These are phyloP conservation scores for Boletus rex-veris DNA, from an alignment of 768 basidiomycete species.

Conservation along the genomic window DNA sequence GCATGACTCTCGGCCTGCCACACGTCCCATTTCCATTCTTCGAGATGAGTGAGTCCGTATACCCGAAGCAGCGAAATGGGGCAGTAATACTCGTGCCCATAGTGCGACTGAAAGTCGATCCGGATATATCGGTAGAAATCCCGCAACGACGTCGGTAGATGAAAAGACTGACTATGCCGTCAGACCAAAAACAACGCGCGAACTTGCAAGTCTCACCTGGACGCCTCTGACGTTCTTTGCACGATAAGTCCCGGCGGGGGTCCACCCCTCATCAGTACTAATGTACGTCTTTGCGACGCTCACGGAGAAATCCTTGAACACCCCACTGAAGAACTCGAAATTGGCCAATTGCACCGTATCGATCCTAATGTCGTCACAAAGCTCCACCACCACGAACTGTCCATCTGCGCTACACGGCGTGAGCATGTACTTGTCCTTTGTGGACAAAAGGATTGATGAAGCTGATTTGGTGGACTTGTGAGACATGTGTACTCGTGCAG, in stretches of 20 bases:
- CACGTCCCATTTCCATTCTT: constrained; percentile 90
- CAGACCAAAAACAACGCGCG: background rate
- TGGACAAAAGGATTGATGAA: constrained; percentile 79
- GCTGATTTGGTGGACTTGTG: constrained; percentile 81
- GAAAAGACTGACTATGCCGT: constrained; percentile 56
- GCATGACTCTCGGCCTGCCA: constrained; percentile 71
- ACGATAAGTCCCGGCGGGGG: constrained; percentile 67
- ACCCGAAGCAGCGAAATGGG: constrained; percentile 90
- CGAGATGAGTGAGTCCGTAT: constrained; percentile 94
- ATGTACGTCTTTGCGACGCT: constrained; percentile 83
- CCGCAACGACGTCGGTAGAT: constrained; percentile 63
- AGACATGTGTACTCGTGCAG: constrained; percentile 83
- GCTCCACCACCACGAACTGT: constrained; percentile 89
- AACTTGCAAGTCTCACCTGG: constrained; percentile 56
- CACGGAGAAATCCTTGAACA: constrained; percentile 88
- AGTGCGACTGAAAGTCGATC: constrained; percentile 90
- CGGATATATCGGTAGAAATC: constrained; percentile 94
- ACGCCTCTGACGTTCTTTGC: constrained; percentile 91
- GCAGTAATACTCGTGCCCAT: constrained; percentile 95
- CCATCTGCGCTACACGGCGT: constrained; percentile 68
- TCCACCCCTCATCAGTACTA: constrained; percentile 60
- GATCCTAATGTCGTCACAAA: constrained; percentile 96
- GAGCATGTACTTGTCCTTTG: constrained; percentile 95
- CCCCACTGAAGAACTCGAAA: constrained; percentile 96
- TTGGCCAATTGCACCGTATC: constrained; percentile 96